Conservation (phyloP, 2,329 filamentous ascomycete genomes). For the Aureobasidium subglaciale region DNA sequence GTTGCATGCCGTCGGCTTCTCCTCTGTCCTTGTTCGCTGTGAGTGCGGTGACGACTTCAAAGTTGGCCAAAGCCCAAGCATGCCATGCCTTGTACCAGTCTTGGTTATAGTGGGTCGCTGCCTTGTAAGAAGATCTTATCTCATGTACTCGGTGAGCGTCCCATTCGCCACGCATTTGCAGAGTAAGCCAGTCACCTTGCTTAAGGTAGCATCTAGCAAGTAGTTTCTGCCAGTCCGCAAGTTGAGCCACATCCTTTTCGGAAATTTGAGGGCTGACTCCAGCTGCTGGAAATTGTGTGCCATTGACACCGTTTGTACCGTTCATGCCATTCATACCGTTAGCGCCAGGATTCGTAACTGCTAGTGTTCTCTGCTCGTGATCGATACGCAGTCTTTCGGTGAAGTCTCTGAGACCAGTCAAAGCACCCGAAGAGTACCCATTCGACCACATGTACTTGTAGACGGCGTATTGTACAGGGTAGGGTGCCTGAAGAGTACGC, state of each 20-base stretch:
- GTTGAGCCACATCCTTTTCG: constrained; percentile 36
- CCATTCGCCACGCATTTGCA: constrained; percentile 82
- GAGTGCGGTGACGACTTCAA: constrained; percentile 87
- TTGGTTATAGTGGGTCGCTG: constrained; percentile 88
- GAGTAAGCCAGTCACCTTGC: constrained; percentile 91
- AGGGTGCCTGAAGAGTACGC: constrained; percentile 46
- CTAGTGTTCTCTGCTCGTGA: constrained; percentile 38
- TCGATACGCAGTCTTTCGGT: constrained; percentile 54
- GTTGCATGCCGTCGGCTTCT: constrained; percentile 47
- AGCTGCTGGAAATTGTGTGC: constrained; percentile 28
- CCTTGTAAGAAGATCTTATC: constrained; percentile 81
- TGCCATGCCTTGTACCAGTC: constrained; percentile 99
- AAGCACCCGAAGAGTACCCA: constrained; percentile 57
- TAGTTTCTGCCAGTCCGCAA: constrained; percentile 57
- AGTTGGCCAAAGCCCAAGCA: constrained; percentile 95
- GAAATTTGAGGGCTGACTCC: constrained; percentile 23
- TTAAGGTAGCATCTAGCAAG: constrained; percentile 94
- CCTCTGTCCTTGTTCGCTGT: constrained; percentile 56
- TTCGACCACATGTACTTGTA: constrained; percentile 96
- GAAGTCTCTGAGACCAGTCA: constrained; percentile 56
- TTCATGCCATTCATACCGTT: constrained; percentile 40
- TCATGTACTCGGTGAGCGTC: constrained; percentile 78
- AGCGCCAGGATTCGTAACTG: constrained; percentile 25
- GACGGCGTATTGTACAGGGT: constrained; percentile 90
- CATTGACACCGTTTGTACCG: constrained; percentile 34